Conservation (phyloP, 768 basidiomycete genomes). For the Xerocomellus dryophilus region DNA sequence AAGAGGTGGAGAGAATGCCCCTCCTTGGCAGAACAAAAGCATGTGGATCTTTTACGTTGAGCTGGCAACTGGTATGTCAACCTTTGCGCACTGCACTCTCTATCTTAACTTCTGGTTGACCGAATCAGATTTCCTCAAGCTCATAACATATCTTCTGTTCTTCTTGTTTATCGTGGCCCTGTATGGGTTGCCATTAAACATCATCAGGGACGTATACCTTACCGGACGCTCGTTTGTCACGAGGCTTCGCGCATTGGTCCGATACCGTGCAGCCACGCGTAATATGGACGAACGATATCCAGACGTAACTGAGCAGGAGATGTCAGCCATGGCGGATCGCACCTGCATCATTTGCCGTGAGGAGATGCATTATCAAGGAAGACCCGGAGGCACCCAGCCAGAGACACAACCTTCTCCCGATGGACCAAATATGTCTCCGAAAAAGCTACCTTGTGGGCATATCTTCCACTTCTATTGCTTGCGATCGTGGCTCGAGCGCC, state of each 20-base stretch:
- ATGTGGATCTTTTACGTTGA: slow-evolving; percentile 97
- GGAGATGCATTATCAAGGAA: slow-evolving; percentile 66
- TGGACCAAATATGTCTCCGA: slow-evolving; percentile 92
- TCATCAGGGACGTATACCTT: slow-evolving; percentile 94
- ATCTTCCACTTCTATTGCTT: slow-evolving; percentile 98
- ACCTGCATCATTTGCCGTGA: slow-evolving; percentile 99
- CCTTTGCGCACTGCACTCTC: background rate
- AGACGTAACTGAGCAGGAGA: slow-evolving; percentile 83
- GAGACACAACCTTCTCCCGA: slow-evolving; percentile 37
- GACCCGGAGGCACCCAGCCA: slow-evolving; percentile 22
- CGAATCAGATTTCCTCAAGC: slow-evolving; percentile 81
- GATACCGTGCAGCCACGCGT: slow-evolving; percentile 90
- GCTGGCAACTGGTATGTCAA: slow-evolving; percentile 71
- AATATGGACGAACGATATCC: slow-evolving; percentile 98
- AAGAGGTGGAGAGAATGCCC: slow-evolving; percentile 78
- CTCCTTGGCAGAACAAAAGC: slow-evolving; percentile 97
- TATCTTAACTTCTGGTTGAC: slow-evolving; percentile 7
- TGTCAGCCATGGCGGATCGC: slow-evolving; percentile 75
- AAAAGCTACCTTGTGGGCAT: slow-evolving; percentile 95
- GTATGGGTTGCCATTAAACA: slow-evolving; percentile 94
- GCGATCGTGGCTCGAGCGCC: slow-evolving; percentile 95
- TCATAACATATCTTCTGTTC: slow-evolving; percentile 89
- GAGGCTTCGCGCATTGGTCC: slow-evolving; percentile 81
- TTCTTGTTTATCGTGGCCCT: slow-evolving; percentile 92
- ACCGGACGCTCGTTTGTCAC: slow-evolving; percentile 91